phyloP scores from a whole-genome alignment of 306 rosid genomes.

The Acmispon strigosus region DNA sequence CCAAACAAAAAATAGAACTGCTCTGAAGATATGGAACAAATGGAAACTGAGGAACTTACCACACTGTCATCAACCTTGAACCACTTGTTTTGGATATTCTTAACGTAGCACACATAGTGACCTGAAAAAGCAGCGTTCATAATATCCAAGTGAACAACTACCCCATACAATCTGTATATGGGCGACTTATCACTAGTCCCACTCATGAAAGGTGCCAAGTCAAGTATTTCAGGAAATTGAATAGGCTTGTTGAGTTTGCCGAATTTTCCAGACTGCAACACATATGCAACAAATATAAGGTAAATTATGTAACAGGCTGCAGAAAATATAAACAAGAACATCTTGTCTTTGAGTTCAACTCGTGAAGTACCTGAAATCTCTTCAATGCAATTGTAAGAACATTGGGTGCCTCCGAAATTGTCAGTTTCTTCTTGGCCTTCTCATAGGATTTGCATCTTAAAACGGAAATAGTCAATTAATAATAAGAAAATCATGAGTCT shows the following conservation, averaged over 20 bases:
- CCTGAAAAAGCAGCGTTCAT: conserved; percentile 97
- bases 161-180: conserved; percentile 76
- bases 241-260: conserved; percentile 96
- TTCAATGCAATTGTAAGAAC: conserved; percentile 90
- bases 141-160: conserved; percentile 86
- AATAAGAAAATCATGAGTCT: not conserved
- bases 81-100: conserved; percentile 86
- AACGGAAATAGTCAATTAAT: conserved; percentile 15
- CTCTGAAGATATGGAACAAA: conserved; percentile 8
- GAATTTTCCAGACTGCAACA: conserved; percentile 81
- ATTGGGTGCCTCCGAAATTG: conserved; percentile 89
- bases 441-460: conserved; percentile 84
- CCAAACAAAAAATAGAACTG: not conserved
- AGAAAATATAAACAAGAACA: not conserved
- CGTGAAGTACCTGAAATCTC: conserved; percentile 79
- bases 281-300: not conserved
- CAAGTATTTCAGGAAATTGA: conserved; percentile 71
- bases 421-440: conserved; percentile 95
- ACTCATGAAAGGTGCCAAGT: conserved; percentile 84
- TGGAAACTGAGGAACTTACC: conserved; percentile 40
- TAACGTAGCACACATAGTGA: conserved; percentile 92
- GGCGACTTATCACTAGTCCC: conserved; percentile 92
- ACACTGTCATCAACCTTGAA: conserved; percentile 92
- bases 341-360: not conserved
- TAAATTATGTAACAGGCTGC: not conserved